Percentiles rank a stretch among this genome's conserved stretches.
Conservation (phyloP, 306 rosid species). For the Dalbergia cultrata region DNA sequence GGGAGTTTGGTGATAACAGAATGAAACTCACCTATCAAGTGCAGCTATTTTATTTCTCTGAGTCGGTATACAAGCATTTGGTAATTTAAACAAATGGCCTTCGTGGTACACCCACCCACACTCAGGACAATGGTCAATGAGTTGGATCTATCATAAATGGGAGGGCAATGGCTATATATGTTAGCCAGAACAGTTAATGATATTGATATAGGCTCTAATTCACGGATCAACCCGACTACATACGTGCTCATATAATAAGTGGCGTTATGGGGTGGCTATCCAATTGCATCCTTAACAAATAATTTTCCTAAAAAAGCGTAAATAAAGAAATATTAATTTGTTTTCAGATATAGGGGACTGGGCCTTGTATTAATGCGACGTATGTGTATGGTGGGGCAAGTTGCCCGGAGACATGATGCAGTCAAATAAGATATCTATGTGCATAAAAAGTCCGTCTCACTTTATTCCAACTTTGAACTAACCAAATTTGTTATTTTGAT, state of each 20-base stretch:
- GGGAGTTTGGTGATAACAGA: too few species aligned
- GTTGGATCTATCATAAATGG: conserved; percentile 5
- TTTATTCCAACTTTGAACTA: not conserved
- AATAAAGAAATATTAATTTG: not conserved
- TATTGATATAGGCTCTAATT: not conserved
- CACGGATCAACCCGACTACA: not conserved
- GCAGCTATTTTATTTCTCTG: not conserved
- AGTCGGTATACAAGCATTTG: not conserved
- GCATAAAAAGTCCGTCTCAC: not conserved
- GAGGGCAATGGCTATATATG: not conserved
- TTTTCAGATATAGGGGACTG: not conserved
- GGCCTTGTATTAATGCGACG: not conserved
- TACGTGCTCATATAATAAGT: not conserved
- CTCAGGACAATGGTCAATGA: not conserved
- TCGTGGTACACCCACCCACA: not conserved
- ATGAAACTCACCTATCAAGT: not conserved
- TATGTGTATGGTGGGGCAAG: not conserved
- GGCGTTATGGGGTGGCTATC: not conserved
- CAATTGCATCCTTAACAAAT: not conserved
- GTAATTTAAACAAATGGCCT: not conserved
- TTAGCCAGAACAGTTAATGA: conserved; percentile 3
- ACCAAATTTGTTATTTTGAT: not conserved
- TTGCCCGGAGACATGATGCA: not conserved
- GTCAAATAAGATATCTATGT: not conserved
- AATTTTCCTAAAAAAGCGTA: not conserved